phyloP scores from a whole-genome alignment of 768 basidiomycete species.

The Leccinum aurantiacum region DNA sequence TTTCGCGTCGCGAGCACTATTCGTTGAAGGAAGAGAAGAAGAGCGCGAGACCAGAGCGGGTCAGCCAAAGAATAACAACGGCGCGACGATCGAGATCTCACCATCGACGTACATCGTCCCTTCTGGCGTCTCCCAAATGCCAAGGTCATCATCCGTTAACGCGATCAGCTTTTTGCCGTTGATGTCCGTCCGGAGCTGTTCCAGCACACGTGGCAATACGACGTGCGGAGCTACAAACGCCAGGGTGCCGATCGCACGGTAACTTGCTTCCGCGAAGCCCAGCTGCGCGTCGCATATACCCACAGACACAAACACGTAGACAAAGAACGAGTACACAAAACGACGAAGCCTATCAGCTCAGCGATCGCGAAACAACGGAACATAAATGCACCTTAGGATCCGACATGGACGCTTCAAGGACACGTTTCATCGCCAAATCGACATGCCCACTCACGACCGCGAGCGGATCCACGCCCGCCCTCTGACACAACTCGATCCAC shows the following conservation, averaged over 20 bases:
- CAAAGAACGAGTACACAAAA: not conserved
- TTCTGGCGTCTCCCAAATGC: conserved; percentile 83
- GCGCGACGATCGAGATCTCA: conserved; percentile 24
- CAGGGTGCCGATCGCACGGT: conserved; percentile 71
- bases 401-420: conserved; percentile 47
- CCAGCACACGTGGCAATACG: conserved; percentile 68
- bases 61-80: not conserved
- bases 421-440: conserved; percentile 47
- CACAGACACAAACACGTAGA: not conserved
- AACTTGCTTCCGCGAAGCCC: conserved; percentile 66
- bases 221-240: conserved; percentile 74
- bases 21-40: not conserved
- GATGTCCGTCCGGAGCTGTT: conserved; percentile 67
- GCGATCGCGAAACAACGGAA: not conserved
- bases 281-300: conserved; percentile 25
- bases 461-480: conserved; percentile 64
- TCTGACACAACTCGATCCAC: conserved; percentile 85
- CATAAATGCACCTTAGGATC: conserved; percentile 44
- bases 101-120: conserved; percentile 83
- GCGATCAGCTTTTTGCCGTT: conserved; percentile 54
- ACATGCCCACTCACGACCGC: conserved; percentile 52
- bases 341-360: not conserved
- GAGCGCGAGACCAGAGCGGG: not conserved
- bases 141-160: conserved; percentile 72
- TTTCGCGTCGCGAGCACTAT: conserved; percentile 67